Evolutionary conservation across 805 yeast species (phyloP), one percentile per base, ranked within the genome.

Genomic region (Saturnispora bothae): DNA sequence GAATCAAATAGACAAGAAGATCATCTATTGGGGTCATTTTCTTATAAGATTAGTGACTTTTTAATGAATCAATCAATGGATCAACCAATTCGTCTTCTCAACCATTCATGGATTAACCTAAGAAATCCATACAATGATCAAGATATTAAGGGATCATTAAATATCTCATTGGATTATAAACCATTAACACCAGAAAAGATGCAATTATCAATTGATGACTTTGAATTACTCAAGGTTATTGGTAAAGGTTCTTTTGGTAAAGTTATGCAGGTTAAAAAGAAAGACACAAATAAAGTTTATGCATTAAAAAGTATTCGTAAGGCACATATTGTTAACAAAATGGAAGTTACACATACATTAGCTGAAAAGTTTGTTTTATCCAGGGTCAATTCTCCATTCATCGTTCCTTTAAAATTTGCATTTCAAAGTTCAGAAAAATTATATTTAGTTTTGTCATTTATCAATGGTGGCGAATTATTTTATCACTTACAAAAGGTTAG

Each of bases 221-320:
- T 92, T 61, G 95, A 86, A 51, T 64, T 92, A 37, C 69, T 92
- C 48, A 92, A 92, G 60, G 98, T 92, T 17, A 85, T 92, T 39
- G 98, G 98, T 27, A 92, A 92, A 57, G 98, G 98, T 6, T 86
- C 96, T 8, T 92, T 92, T 57, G 98, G 98, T 37, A 92, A 92
- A 61, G 98, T 92, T 38, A 92, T 92, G 97, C 98, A 92, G 61
- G 98, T 92, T 30, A 78, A 86, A 46, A 92, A 92, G 62, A 84
- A 83, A 50, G 98, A 92, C 59, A 92, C 98, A 3, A 81, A 81
- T 47, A 94, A 89, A 57, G 78, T 92, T 18, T 92, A 92, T 59
- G 98, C 98, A 2, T 66, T 92, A 54, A 92, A 92, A 60, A 86
- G 96, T 0, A 76, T 92, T 45, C 71, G 97, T 50, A 92, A 92